These are phyloP conservation scores for Batrachochytrium dendrobatidis DNA, from an alignment of 371 early-diverging fungal genomes.

Conservation along the genomic window DNA sequence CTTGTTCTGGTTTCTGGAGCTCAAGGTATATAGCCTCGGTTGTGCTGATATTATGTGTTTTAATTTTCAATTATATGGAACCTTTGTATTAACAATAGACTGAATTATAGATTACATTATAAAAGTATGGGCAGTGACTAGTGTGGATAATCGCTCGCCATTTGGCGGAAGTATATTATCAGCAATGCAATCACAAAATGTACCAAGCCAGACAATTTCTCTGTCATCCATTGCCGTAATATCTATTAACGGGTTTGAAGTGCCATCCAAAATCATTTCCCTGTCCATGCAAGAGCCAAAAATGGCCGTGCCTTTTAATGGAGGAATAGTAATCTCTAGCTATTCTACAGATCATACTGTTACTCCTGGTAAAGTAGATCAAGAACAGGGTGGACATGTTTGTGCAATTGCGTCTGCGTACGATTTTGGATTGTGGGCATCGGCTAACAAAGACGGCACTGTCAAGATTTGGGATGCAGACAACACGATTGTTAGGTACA, in stretches of 20 bases:
- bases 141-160: neutral
- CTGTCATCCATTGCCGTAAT: neutral
- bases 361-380: neutral
- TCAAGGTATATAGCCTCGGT: slow-evolving; percentile 12
- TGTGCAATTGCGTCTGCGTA: neutral
- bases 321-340: slow-evolving; percentile 5
- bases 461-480: slow-evolving; percentile 29
- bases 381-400: neutral
- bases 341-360: slow-evolving; percentile 7
- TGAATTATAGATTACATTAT: slow-evolving; percentile 9
- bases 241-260: neutral
- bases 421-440: slow-evolving; percentile 19
- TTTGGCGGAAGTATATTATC: slow-evolving; percentile 6
- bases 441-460: slow-evolving; percentile 18
- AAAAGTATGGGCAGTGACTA: slow-evolving; percentile 16
- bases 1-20: slow-evolving; percentile 18
- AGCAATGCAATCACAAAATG: neutral
- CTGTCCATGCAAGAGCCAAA: slow-evolving; percentile 6
- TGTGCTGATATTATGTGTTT: no score
- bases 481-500: slow-evolving; percentile 13
- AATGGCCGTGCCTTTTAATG: slow-evolving; percentile 17
- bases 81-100: neutral
- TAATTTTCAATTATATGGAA: no score
- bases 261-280: neutral
- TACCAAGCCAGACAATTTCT: neutral